phyloP scores from a whole-genome alignment of 371 early-diverging fungal species.

The Haplosporangium sp. region DNA sequence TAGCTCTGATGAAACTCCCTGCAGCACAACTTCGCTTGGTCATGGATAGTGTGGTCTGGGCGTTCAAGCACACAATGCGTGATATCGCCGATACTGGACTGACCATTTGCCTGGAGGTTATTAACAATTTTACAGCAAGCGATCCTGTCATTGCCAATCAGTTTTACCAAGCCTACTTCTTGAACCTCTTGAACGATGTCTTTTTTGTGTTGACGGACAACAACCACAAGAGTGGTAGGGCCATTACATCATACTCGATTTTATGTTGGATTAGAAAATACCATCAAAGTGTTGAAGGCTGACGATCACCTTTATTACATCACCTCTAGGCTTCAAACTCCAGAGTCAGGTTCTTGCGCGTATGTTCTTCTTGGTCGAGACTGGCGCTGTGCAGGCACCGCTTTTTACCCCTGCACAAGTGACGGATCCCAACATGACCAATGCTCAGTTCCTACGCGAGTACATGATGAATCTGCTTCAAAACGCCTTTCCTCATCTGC shows the following conservation, averaged over 20 bases:
- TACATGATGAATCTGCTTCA: conserved; percentile 85
- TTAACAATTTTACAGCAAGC: conserved; percentile 79
- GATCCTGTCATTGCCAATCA: conserved; percentile 82
- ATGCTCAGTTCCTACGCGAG: conserved; percentile 81
- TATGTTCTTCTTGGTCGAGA: conserved; percentile 88
- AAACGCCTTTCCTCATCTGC: conserved; percentile 95
- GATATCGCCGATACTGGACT: conserved; percentile 96
- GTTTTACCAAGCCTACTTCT: conserved; percentile 92
- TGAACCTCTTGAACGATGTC: conserved; percentile 92
- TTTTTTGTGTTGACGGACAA: conserved; percentile 96
- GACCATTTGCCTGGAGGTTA: conserved; percentile 84
- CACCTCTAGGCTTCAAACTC: conserved; percentile 83
- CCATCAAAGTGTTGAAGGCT: not conserved
- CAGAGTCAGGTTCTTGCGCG: conserved; percentile 92
- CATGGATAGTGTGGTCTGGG: conserved; percentile 95
- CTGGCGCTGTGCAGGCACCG: conserved; percentile 84
- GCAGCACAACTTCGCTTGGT: conserved; percentile 91
- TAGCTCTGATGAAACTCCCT: conserved; percentile 85
- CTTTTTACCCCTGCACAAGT: conserved; percentile 80
- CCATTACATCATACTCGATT: not conserved
- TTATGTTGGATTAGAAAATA: not conserved
- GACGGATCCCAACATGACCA: conserved; percentile 78
- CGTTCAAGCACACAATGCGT: conserved; percentile 98
- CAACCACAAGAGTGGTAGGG: conserved; percentile 97
- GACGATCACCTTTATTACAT: not conserved